These are phyloP conservation scores for Rhizophora mangle DNA, from an alignment of 345 rosid species.

Conservation along the genomic window DNA sequence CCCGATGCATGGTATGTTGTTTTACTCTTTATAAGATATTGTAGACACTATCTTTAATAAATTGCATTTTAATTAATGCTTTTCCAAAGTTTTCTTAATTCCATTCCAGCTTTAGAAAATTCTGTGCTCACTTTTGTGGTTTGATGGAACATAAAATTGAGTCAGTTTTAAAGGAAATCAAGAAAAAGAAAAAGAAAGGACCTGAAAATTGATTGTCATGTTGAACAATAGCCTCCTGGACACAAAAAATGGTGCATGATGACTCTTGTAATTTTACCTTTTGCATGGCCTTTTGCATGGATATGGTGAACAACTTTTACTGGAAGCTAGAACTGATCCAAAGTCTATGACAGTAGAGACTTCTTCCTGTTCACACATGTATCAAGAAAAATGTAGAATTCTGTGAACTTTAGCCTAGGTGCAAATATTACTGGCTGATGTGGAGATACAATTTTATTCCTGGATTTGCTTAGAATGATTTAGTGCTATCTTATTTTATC, in stretches of 20 bases:
- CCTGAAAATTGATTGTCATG: neutral
- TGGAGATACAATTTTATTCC: too few species aligned
- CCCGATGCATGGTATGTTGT: conserved; percentile 77
- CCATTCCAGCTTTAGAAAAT: neutral
- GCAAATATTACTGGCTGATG: too few species aligned
- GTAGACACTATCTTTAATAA: neutral
- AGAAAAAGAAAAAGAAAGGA: neutral
- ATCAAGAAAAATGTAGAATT: too few species aligned
- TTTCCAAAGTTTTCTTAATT: too few species aligned
- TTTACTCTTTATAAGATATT: neutral
- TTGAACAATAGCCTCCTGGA: neutral
- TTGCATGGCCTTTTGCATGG: neutral
- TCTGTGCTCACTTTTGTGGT: neutral
- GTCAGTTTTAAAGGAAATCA: neutral
- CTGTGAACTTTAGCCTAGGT: too few species aligned
- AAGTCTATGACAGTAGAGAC: too few species aligned
- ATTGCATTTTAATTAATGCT: too few species aligned
- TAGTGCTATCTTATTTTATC: too few species aligned
- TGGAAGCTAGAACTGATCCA: neutral
- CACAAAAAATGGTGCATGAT: neutral
- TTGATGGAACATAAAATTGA: neutral
- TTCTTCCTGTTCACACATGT: too few species aligned
- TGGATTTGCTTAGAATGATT: too few species aligned
- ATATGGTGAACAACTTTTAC: neutral
- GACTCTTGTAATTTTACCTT: neutral